Base-by-base conservation (phyloP, 148 eudicot species). In the Fagopyrum tataricum region DNA sequence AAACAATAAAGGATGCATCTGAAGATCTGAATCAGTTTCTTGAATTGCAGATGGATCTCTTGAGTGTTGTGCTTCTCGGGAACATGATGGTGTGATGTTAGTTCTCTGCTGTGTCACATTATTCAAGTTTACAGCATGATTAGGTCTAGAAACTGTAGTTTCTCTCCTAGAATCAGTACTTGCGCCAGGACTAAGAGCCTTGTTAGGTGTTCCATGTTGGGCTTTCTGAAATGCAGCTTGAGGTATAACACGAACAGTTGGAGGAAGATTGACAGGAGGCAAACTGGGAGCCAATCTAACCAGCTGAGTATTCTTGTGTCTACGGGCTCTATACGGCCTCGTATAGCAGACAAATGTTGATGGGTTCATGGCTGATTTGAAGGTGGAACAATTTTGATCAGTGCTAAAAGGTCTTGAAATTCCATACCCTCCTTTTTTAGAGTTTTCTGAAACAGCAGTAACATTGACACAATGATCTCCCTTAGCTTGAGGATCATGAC, bases 211-310 rank as follows among this genome's bases (percentile, higher is more conserved):
- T 71, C 82, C 85, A 74, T 74, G 81, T 71, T 82, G 88, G 55
- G 85, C 84, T 73, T 71, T 82, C 81, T 84, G 85, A 74, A 90
- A 79, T 75, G 90, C 85, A 70, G 93, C 88, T 78, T 86, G 90
- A 52, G 97, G 81, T 77, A 95, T 95, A 49, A 95, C 75, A 47
- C 97, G 90, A 52, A 88, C 99, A 69, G 96, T 87, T 62, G 99
- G 82, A 56, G 99, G 99, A 77, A 95, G 97, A 84, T 91, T 91
- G 56, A 95, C 92, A 81, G 99, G 99, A 73, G 99, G 99, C 83
- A 95, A 82, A 78, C 85, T 88, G 59, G 99, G 99, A 53, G 99
- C 96, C 83, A 95, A 83, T 76, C 82, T 91, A 55, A 95, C 96
- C 62, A 88, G 74, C 48, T 81, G 87, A 40, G 91, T 71, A 73